A percentile compares a stretch with the other conserved stretches of the same genome.
Evolutionary conservation across 176 grass and related monocot species (phyloP).

Genomic region (Oryza meyeriana): DNA sequence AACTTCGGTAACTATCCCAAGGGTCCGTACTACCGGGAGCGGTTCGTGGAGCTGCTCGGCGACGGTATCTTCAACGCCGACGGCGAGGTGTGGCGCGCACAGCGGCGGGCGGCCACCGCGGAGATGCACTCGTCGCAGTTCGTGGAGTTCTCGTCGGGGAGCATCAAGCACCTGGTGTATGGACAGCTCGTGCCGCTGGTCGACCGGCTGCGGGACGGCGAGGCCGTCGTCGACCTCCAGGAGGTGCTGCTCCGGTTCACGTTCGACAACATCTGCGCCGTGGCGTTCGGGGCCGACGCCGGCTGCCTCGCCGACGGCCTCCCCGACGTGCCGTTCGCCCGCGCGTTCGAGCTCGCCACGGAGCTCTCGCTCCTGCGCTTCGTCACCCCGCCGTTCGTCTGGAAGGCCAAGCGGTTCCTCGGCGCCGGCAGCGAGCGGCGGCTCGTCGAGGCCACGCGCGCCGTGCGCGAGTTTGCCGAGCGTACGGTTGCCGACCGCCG

Average conservation of each 20-base stretch:
- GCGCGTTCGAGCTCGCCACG: slow-evolving; percentile 78
- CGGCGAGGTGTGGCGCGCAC: slow-evolving; percentile 55
- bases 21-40: slow-evolving; percentile 77
- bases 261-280: slow-evolving; percentile 87
- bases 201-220: neutral
- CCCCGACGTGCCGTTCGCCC: slow-evolving; percentile 80
- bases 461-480: slow-evolving; percentile 60
- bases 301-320: slow-evolving; percentile 70
- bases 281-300: slow-evolving; percentile 63
- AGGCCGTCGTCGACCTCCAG: slow-evolving; percentile 54
- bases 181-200: slow-evolving; percentile 47
- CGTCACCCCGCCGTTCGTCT: slow-evolving; percentile 72
- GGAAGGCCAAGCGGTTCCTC: slow-evolving; percentile 68
- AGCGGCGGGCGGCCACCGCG: slow-evolving; percentile 58
- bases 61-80: slow-evolving; percentile 92
- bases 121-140: slow-evolving; percentile 90
- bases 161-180: slow-evolving; percentile 42
- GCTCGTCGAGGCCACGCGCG: slow-evolving; percentile 41
- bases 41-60: slow-evolving; percentile 79
- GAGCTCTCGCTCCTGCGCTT: slow-evolving; percentile 63
- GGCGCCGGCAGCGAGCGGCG: slow-evolving; percentile 52
- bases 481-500: slow-evolving; percentile 58
- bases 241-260: slow-evolving; percentile 82
- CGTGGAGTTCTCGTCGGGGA: slow-evolving; percentile 47
- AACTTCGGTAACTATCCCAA: slow-evolving; percentile 91